A percentile compares a stretch with the other conserved stretches of the same genome.
Conservation (phyloP, 2,329 filamentous ascomycete species). For the Exutisphaerella laricina region DNA sequence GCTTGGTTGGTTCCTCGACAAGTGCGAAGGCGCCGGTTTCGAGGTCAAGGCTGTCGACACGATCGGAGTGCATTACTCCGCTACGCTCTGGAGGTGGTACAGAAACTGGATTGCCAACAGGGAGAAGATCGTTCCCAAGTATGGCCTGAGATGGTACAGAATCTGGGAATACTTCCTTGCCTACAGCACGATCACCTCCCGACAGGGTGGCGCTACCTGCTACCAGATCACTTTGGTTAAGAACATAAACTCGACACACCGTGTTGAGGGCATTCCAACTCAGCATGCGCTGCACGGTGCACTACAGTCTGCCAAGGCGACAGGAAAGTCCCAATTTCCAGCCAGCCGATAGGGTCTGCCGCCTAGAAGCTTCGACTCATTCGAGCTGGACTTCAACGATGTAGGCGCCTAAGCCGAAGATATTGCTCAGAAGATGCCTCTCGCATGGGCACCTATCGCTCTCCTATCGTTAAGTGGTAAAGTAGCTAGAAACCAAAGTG, state of each 20-base stretch:
- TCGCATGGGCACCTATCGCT: too few species aligned
- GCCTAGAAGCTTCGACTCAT: neutral
- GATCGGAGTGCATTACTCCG: conserved; percentile 93
- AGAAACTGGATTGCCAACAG: conserved; percentile 94
- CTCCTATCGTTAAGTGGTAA: too few species aligned
- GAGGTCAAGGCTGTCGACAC: conserved; percentile 92
- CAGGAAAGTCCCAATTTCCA: conserved; percentile 30
- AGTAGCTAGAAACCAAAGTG: too few species aligned
- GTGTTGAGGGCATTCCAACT: conserved; percentile 64
- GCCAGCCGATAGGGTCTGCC: conserved; percentile 18
- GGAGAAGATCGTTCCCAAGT: conserved; percentile 90
- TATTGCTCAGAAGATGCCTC: too few species aligned
- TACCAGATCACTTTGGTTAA: conserved; percentile 83
- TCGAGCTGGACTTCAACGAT: too few species aligned
- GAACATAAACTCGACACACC: conserved; percentile 83
- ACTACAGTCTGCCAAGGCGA: conserved; percentile 46
- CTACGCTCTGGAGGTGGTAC: conserved; percentile 97
- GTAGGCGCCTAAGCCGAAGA: too few species aligned
- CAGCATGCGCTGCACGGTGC: conserved; percentile 67
- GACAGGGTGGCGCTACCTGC: conserved; percentile 78
- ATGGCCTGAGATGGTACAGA: conserved; percentile 91
- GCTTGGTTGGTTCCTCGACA: conserved; percentile 78
- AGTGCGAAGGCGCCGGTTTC: conserved; percentile 78
- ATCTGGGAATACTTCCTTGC: conserved; percentile 93
- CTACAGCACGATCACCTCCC: conserved; percentile 75